Conservation (phyloP, 495 filamentous ascomycete species). For the Neurospora sp. region DNA sequence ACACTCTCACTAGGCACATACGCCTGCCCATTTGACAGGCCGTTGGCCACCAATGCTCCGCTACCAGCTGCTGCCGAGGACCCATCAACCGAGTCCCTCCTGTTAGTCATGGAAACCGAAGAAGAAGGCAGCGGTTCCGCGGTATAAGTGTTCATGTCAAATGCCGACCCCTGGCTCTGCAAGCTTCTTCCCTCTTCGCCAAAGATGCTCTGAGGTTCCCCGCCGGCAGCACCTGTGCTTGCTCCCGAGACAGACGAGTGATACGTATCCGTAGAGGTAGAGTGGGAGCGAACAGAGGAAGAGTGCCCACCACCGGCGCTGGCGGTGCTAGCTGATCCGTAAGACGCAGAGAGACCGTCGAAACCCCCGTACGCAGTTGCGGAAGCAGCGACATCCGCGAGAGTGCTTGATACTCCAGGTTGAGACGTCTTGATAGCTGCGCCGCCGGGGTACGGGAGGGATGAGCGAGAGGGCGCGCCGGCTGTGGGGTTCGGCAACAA, state of each 20-base stretch:
- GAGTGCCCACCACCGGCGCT: not conserved
- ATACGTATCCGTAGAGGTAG: conserved; percentile 2
- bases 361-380: conserved; percentile 8
- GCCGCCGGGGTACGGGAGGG: conserved; percentile 20
- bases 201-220: conserved; percentile 7
- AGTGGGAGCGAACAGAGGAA: conserved; percentile 7
- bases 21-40: conserved; percentile 12
- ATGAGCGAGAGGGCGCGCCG: conserved; percentile 10
- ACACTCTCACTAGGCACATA: conserved; percentile 17
- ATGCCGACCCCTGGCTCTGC: conserved; percentile 12
- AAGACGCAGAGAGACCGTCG: conserved; percentile 5
- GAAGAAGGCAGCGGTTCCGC: conserved; percentile 7
- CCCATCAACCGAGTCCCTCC: conserved; percentile 10
- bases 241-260: conserved; percentile 6
- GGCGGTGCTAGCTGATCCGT: not conserved
- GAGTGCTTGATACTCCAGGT: conserved; percentile 8
- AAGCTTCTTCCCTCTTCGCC: conserved; percentile 13
- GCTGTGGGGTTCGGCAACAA: conserved; percentile 26
- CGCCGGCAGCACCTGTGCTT: conserved; percentile 5
- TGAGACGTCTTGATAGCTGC: conserved; percentile 9
- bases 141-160: conserved; percentile 13
- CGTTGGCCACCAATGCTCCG: conserved; percentile 1
- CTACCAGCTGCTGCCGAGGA: conserved; percentile 5
- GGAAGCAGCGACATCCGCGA: conserved; percentile 13
- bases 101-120: not conserved